Evolutionary conservation across 306 rosid genomes (phyloP), one percentile per base, ranked within the genome.

Genomic region (Arachis hypogaea): DNA sequence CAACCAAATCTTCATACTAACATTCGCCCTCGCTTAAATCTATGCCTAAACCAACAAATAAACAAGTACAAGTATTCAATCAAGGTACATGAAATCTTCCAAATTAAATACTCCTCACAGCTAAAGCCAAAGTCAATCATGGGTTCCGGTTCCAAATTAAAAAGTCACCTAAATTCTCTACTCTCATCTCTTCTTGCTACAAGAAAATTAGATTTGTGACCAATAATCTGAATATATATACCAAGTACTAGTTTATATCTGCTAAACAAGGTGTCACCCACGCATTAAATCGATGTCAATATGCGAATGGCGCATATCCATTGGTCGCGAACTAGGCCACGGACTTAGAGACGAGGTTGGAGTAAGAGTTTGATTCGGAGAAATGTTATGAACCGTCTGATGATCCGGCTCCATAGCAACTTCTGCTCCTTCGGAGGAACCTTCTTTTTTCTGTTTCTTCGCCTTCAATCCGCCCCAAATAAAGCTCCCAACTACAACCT

Each of bases 401-500:
- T 85, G 89, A 71, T 88, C 89, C 0, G 85, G 72, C 82, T 92
- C 91, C 2, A 74, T 57, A n/a, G 76, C 83, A 59, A 80, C 88
- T 75, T 87, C 96, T 5, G 77, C 84, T 50, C 72, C 85, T 80
- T 86, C 95, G 0, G 28, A 22, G 1, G 76, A 36, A 22, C 75
- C 80, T 66, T 87, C 92, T 64, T 77, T 89, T 66, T 85, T 90
- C 87, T 86, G 87, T 73, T 33, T 87, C 88, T 94, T 89, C 2
- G 86, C 62, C 82, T 82, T 92, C 28, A 89, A 73, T 69, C 88
- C 84, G 14, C 98, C 96, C 97, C 96, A 95, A 28, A 86, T 1
- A 83, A 95, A 95, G 91, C 99, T 92, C 56, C 98, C 99, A 50
- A 92, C 73, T 75, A 95, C 86, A 68, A 95, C 98, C 99, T 95